Base-by-base conservation (phyloP, 352 stramenopile genomes). In the Bremia lactucae region DNA sequence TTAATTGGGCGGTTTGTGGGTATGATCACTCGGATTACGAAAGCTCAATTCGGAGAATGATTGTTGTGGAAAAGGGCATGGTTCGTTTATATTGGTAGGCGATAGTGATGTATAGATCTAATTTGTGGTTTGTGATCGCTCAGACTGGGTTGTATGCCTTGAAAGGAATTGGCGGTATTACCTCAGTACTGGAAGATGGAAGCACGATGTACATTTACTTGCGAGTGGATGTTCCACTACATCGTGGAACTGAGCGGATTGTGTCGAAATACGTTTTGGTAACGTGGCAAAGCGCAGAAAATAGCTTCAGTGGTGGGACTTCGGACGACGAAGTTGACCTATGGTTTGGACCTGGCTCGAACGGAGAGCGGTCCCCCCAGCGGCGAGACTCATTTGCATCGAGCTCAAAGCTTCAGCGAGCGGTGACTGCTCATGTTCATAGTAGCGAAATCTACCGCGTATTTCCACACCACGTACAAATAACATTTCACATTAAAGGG, bases 161-260 rank as follows among this genome's bases (percentile, higher is more conserved):
- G 15, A 91, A 88, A 52, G 76, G 78, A 31, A 72, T 94, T 22
- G 78, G 75, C 15, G 81, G 81, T 9, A 90, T 94, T 49, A 84
- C 61, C 3, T 75, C 61, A 0, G 65, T 78, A 7, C 31, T 90
- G 20, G 70, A 87, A 36, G 75, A 87, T 44, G 76, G 70, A 9
- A 70, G 59, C 34, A 89, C 79, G 11, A 91, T 91, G 79, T 94
- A 94, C 61, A 83, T 94, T 62, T 94, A 94, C 52, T 53, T 94
- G 6, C 76, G 79, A n/a, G 75, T 94, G 9, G 81, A 94, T 48
- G 69, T 94, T 22, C 78, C 78, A 13, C 53, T 94, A 24, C 74
- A 90, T 48, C 75, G 75, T 21, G 75, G 72, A 35, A 86, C 71
- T n/a, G 73, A 88, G 26, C 60, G 74, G 7, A 83, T 88, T 42